These are phyloP conservation scores for Eleusine coracana DNA, from an alignment of 176 grass and related monocot species.

Conservation along the genomic window DNA sequence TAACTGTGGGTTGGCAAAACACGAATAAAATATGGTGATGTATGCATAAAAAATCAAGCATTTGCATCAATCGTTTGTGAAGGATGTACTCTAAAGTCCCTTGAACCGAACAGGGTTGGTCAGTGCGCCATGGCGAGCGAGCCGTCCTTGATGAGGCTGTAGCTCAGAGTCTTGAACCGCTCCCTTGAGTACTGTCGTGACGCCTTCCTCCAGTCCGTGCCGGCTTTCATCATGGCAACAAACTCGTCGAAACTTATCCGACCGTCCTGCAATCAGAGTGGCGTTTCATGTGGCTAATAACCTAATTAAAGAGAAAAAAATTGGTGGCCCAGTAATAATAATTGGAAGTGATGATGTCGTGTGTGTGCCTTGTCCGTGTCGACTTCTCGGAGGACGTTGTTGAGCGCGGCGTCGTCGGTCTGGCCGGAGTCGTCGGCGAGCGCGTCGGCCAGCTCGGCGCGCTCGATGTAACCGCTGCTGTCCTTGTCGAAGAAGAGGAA, in stretches of 20 bases:
- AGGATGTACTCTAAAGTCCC: background rate
- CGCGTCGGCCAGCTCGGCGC: constrained; percentile 69
- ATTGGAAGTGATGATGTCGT: too few species aligned
- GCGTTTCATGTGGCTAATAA: background rate
- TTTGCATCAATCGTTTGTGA: constrained; percentile 17
- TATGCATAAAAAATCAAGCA: constrained; percentile 40
- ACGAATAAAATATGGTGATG: background rate
- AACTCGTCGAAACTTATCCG: constrained; percentile 84
- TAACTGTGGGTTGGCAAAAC: background rate
- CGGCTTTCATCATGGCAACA: constrained; percentile 91
- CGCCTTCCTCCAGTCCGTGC: constrained; percentile 93
- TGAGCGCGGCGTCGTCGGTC: constrained; percentile 61
- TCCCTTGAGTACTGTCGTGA: constrained; percentile 97
- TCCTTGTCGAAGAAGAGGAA: constrained; percentile 97
- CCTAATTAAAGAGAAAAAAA: too few species aligned
- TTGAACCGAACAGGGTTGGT: background rate
- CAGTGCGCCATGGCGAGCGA: constrained; percentile 45
- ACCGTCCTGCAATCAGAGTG: constrained; percentile 51
- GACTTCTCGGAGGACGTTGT: constrained; percentile 71
- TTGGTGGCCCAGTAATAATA: too few species aligned
- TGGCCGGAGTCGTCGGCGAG: constrained; percentile 70
- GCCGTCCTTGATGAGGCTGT: constrained; percentile 83
- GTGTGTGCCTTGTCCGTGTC: constrained; percentile 74
- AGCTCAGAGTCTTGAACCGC: constrained; percentile 76
- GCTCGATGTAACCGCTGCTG: constrained; percentile 81